Conservation (phyloP, 2,329 filamentous ascomycete genomes). For the Cephalotrichum gorgonifer region DNA sequence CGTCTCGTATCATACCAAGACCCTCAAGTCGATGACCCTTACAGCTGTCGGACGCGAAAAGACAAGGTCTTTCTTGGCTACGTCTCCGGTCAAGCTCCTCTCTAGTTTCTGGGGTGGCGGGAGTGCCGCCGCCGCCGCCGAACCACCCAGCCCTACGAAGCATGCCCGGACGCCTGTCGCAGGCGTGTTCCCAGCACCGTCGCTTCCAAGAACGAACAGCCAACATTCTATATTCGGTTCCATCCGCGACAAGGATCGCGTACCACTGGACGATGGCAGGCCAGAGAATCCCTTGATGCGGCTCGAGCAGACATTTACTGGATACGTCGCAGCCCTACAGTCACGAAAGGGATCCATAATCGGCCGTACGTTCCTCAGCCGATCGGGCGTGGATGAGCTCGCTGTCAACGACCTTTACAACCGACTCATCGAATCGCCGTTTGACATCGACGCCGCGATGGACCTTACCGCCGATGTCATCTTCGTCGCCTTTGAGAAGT, state of each 20-base stretch:
- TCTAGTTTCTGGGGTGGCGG: conserved; percentile 67
- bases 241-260: conserved; percentile 34
- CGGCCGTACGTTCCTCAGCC: conserved; percentile 62
- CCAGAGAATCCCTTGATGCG: conserved; percentile 58
- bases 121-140: conserved; percentile 29
- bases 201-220: conserved; percentile 30
- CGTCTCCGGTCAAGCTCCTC: conserved; percentile 85
- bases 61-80: conserved; percentile 58
- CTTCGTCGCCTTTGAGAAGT: conserved; percentile 90
- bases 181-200: conserved; percentile 27
- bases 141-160: conserved; percentile 21
- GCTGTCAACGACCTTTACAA: conserved; percentile 87
- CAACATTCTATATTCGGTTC: conserved; percentile 46
- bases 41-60: conserved; percentile 52
- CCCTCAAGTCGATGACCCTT: conserved; percentile 59
- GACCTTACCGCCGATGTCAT: conserved; percentile 75
- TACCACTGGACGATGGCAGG: conserved; percentile 37
- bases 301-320: conserved; percentile 75
- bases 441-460: conserved; percentile 62
- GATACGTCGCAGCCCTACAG: conserved; percentile 73
- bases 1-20: conserved; percentile 68
- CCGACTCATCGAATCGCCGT: conserved; percentile 71
- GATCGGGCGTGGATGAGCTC: conserved; percentile 61
- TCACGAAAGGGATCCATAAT: conserved; percentile 80
- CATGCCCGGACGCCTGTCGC: conserved; percentile 27